A percentile compares a stretch with the other conserved stretches of the same genome.
Evolutionary conservation across 2,329 filamentous ascomycete species (phyloP).

Genomic region (Arthrobotrys entomopaga): DNA sequence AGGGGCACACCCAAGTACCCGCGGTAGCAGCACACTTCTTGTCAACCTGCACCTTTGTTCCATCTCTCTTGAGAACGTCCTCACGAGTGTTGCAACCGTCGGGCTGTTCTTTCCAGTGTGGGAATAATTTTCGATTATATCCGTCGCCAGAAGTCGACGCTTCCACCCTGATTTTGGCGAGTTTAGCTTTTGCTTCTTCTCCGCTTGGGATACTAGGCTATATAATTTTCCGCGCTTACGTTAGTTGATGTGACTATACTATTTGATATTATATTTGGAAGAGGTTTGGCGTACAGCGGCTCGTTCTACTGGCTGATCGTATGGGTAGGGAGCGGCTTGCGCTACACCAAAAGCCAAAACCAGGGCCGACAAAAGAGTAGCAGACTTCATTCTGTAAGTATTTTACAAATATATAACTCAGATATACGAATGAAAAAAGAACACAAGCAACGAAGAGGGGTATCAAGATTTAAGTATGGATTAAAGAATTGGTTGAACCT

Average conservation of each 20-base stretch:
- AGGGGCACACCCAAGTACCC: conserved; percentile 77
- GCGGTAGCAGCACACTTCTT: conserved; percentile 71
- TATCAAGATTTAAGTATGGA: neutral
- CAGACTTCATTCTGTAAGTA: conserved; percentile 41
- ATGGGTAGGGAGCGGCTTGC: conserved; percentile 42
- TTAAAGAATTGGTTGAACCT: too few species aligned
- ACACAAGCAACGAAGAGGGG: conserved; percentile 1
- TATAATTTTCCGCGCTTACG: neutral
- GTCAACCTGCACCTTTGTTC: conserved; percentile 70
- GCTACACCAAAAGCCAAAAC: conserved; percentile 40
- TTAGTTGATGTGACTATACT: neutral
- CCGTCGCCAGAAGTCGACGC: conserved; percentile 14
- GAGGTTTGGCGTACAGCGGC: conserved; percentile 18
- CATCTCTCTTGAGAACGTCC: conserved; percentile 78
- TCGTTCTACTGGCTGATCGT: conserved; percentile 18
- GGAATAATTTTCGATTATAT: conserved; percentile 72
- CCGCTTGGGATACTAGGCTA: conserved; percentile 33
- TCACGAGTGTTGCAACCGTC: conserved; percentile 79
- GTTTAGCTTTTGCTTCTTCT: conserved; percentile 31
- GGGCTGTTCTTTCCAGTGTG: conserved; percentile 74
- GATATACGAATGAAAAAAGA: neutral
- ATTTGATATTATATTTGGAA: too few species aligned
- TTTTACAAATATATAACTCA: conserved; percentile 5
- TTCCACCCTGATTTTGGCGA: conserved; percentile 26
- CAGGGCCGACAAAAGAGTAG: conserved; percentile 38